Conservation (phyloP, 305 asterid species). For the Fraxinus sp. region DNA sequence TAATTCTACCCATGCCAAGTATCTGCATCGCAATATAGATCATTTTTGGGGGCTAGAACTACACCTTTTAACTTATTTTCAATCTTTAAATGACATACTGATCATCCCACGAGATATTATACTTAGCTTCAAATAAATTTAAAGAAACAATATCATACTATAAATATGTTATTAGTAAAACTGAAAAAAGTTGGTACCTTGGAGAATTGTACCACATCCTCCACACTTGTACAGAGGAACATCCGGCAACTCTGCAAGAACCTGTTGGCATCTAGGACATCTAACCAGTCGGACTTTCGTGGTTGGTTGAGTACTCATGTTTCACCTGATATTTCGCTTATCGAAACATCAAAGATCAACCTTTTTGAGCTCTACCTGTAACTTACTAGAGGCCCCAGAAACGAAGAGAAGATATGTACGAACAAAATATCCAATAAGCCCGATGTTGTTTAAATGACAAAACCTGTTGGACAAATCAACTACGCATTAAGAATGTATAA, state of each 20-base stretch:
- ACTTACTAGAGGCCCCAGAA: background rate
- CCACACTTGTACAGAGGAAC: slow-evolving; percentile 72
- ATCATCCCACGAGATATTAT: background rate
- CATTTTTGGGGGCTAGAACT: background rate
- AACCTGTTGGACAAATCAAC: background rate
- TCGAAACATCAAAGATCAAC: slow-evolving; percentile 10
- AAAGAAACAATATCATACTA: background rate
- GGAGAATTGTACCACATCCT: slow-evolving; percentile 71
- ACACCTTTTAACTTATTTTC: background rate
- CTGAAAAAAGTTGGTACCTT: slow-evolving; percentile 43
- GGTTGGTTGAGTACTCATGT: slow-evolving; percentile 49
- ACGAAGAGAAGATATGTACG: background rate
- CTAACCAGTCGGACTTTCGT: slow-evolving; percentile 62
- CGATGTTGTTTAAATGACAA: background rate
- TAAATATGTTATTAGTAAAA: background rate
- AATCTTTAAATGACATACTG: background rate
- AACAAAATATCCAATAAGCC: background rate
- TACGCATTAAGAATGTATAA: background rate
- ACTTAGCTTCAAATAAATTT: background rate
- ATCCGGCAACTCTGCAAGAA: slow-evolving; percentile 71
- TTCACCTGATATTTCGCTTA: slow-evolving; percentile 19
- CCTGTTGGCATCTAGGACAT: slow-evolving; percentile 66
- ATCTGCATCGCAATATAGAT: background rate
- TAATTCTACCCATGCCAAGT: background rate
- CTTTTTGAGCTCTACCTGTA: background rate